A percentile compares a stretch with the other conserved stretches of the same genome.
phyloP scores from a whole-genome alignment of 768 basidiomycete genomes.

The Lactarius vividus region DNA sequence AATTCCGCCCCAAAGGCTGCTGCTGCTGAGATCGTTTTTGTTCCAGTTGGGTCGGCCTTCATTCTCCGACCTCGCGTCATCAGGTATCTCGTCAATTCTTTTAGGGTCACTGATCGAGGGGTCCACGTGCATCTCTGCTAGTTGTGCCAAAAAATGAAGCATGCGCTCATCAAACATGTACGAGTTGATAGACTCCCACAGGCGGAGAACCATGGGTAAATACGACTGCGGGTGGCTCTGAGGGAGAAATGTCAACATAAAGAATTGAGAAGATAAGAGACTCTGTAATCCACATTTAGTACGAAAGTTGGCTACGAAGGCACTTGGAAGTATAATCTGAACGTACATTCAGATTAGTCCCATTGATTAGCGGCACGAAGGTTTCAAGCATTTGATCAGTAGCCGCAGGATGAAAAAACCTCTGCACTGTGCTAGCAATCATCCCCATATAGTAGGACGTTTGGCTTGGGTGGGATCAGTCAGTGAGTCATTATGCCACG shows the following conservation, averaged over 20 bases:
- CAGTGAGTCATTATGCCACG: neutral
- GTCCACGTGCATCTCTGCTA: constrained; percentile 79
- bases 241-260: constrained; percentile 83
- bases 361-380: constrained; percentile 77
- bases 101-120: constrained; percentile 74
- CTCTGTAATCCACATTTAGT: constrained; percentile 41
- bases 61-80: constrained; percentile 62
- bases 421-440: constrained; percentile 61
- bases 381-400: constrained; percentile 85
- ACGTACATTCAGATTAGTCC: constrained; percentile 69
- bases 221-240: constrained; percentile 82
- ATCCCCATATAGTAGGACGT: constrained; percentile 76
- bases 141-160: constrained; percentile 74
- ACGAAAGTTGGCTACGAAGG: neutral
- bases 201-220: constrained; percentile 75
- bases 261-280: constrained; percentile 79
- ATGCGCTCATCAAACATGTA: constrained; percentile 89
- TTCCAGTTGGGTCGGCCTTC: constrained; percentile 60
- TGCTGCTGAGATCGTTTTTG: constrained; percentile 40
- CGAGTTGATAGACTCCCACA: constrained; percentile 89
- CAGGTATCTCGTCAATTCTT: constrained; percentile 60
- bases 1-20: constrained; percentile 50
- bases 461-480: constrained; percentile 45
- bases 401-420: constrained; percentile 88
- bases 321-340: neutral